phyloP scores from a whole-genome alignment of 352 stramenopile species.

The Pythium dissimile region DNA sequence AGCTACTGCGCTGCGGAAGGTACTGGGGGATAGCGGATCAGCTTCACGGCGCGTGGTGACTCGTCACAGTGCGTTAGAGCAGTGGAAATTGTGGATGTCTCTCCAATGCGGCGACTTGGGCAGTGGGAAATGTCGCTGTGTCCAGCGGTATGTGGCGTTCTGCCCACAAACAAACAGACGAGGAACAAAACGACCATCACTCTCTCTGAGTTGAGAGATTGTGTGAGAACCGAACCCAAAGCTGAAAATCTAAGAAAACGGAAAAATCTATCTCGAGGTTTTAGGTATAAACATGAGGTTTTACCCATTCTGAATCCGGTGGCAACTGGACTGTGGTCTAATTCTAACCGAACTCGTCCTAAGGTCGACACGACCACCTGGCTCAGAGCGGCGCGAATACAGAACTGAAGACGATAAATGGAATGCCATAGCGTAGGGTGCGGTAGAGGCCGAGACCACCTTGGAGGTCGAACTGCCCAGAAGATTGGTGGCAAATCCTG shows the following conservation, averaged over 20 bases:
- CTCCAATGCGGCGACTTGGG: not conserved
- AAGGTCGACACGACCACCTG: not conserved
- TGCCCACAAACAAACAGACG: not conserved
- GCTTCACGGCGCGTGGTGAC: too few species aligned
- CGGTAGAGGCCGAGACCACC: too few species aligned
- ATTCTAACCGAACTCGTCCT: not conserved
- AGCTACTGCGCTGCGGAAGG: too few species aligned
- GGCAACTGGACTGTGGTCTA: not conserved
- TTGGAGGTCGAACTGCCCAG: too few species aligned
- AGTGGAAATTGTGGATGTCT: too few species aligned
- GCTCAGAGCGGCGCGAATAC: not conserved
- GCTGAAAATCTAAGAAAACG: not conserved
- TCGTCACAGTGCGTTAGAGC: too few species aligned
- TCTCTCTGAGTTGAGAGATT: constrained; percentile 6
- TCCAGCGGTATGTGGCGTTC: too few species aligned
- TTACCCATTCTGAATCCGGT: not conserved
- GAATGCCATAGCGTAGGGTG: too few species aligned
- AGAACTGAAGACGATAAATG: not conserved
- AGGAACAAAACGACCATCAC: constrained; percentile 5
- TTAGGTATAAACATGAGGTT: not conserved
- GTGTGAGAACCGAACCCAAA: not conserved
- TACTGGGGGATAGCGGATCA: too few species aligned
- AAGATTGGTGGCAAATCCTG: too few species aligned
- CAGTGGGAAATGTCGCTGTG: not conserved
- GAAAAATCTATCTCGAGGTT: not conserved